Base-by-base conservation (phyloP, 2,329 filamentous ascomycete genomes). In the Raffaelea albimanens region DNA sequence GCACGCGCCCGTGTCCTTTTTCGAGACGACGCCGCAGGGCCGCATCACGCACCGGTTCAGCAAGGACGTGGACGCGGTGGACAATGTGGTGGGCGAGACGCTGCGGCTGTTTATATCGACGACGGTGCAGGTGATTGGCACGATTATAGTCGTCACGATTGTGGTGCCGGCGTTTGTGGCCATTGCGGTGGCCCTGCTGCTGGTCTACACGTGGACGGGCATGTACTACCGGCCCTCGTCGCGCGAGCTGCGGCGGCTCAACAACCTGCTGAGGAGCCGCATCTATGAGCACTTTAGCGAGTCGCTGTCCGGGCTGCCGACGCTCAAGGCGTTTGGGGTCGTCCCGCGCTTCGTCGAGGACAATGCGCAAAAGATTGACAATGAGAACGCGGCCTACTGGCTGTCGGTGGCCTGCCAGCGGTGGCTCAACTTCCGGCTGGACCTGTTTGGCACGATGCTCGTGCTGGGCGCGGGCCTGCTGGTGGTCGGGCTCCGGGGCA, bases 41-140 rank as follows among this genome's bases (percentile, higher is more conserved):
- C 91, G 96, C 64, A 75, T 97, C 58, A 96, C 97, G 82, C 97
- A 97, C 65, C 81, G 93, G 20, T 97, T 98, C 68, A 97, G 91
- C 62, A 96, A 97, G 65, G 93, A 98, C 63, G 78, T 97, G 16
- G 90, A 97, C 63, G 82, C 88, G 13, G 76, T 98, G 21, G 93
- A 98, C 56, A 91, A 97, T 61, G 91, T 97, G 62, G 86, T 97
- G 48, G 89, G 91, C 1, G 87, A 90, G 4, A 83, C 94, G 39
- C 89, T 91, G 21, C 89, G 97, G 55, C 78, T 80, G 44, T 76
- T 83, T 45, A 76, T 83, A 63, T 73, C 71, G 18, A 83, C 77
- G 56, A 72, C 69, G 2, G 65, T 83, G 52, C 76, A 72, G 29
- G 75, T 97, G 39, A 61, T 93, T 38, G 90, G 94, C 49, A 96